These are phyloP conservation scores for Colletotrichum lupini DNA, from an alignment of 2,329 filamentous ascomycete genomes.

Conservation along the genomic window DNA sequence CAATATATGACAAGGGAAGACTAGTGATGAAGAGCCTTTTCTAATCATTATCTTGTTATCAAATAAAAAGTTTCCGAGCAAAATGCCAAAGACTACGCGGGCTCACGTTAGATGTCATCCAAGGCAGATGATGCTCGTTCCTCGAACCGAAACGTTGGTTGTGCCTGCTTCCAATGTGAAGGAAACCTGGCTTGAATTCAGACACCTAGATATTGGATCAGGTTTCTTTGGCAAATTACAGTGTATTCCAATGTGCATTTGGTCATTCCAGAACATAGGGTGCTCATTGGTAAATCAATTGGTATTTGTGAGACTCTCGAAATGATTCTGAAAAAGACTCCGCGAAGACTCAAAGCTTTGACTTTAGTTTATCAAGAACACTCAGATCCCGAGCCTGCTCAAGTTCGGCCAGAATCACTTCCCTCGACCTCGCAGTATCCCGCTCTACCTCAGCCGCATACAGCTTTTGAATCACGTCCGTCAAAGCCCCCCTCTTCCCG, in stretches of 20 bases:
- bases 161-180: too few relatives aligned
- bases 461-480: constrained; percentile 39
- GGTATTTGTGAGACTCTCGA: neutral
- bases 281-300: neutral
- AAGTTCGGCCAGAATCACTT: constrained; percentile 38
- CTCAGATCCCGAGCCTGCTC: constrained; percentile 41
- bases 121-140: too few relatives aligned
- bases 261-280: too few relatives aligned
- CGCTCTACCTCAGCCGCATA: constrained; percentile 38
- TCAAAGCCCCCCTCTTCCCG: constrained; percentile 39
- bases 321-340: too few relatives aligned
- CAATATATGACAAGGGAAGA: neutral
- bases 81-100: neutral
- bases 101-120: too few relatives aligned
- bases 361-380: constrained; percentile 9
- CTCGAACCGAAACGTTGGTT: too few relatives aligned
- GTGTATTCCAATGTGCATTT: too few relatives aligned
- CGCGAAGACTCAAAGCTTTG: neutral
- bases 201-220: too few relatives aligned
- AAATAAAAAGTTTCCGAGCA: neutral
- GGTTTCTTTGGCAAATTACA: too few relatives aligned
- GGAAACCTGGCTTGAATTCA: too few relatives aligned
- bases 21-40: too few relatives aligned
- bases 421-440: constrained; percentile 38
- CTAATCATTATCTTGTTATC: neutral